Percentiles rank a stretch among this genome's conserved stretches.
These are phyloP conservation scores for Entomortierella parvispora DNA, from an alignment of 192 early-diverging fungal genomes.

Conservation along the genomic window DNA sequence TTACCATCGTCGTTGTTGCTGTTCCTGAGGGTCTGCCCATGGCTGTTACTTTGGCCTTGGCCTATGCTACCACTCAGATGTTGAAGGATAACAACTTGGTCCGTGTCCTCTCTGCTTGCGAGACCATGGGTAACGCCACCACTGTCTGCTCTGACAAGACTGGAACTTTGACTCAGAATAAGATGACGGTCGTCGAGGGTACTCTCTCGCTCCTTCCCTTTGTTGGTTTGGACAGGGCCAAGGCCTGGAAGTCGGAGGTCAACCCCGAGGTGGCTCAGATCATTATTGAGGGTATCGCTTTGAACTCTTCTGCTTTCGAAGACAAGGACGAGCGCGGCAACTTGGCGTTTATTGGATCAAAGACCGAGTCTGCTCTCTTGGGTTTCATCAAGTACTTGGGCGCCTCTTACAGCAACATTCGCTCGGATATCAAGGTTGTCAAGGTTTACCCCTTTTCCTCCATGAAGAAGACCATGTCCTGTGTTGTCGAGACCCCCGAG, in stretches of 20 bases:
- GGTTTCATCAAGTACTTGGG: slow-evolving; percentile 72
- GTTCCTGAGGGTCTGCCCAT: slow-evolving; percentile 90
- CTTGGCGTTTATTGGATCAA: slow-evolving; percentile 76
- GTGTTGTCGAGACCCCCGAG: slow-evolving; percentile 60
- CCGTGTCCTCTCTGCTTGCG: slow-evolving; percentile 80
- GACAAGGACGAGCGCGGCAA: slow-evolving; percentile 71
- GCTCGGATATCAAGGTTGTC: slow-evolving; percentile 59
- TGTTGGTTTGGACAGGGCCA: slow-evolving; percentile 50
- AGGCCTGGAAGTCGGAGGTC: slow-evolving; percentile 62
- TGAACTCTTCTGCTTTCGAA: slow-evolving; percentile 84
- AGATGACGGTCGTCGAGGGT: slow-evolving; percentile 82
- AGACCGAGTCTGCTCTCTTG: slow-evolving; percentile 84
- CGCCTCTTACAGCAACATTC: slow-evolving; percentile 65
- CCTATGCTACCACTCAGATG: slow-evolving; percentile 86
- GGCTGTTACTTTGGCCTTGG: slow-evolving; percentile 88
- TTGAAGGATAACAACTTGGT: slow-evolving; percentile 84
- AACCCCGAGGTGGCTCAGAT: slow-evolving; percentile 50
- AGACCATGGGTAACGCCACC: slow-evolving; percentile 87
- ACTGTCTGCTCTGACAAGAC: slow-evolving; percentile 91
- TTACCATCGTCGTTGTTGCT: slow-evolving; percentile 85
- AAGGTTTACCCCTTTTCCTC: slow-evolving; percentile 91
- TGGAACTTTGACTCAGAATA: slow-evolving; percentile 87
- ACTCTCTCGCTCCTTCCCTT: slow-evolving; percentile 61
- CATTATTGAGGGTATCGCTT: slow-evolving; percentile 68
- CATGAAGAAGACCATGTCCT: slow-evolving; percentile 90